Evolutionary conservation across 2,329 filamentous ascomycete genomes (phyloP).

Genomic region (Exserohilum rostratum): DNA sequence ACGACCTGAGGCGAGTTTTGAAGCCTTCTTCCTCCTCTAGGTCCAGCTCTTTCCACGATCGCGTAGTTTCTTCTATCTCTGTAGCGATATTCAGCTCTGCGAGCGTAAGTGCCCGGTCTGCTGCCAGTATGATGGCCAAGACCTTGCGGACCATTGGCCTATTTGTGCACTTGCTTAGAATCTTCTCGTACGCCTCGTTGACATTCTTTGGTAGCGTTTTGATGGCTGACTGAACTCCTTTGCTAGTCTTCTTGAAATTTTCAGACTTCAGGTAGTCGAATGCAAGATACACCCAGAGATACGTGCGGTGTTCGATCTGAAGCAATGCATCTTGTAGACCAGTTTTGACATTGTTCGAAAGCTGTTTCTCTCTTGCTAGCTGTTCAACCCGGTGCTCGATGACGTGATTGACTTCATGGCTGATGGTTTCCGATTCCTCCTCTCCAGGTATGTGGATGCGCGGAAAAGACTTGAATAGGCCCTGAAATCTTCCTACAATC

Average conservation of each 20-base stretch:
- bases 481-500: constrained; percentile 16
- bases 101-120: neutral
- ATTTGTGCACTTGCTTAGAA: constrained; percentile 21
- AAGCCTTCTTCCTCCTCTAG: neutral
- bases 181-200: constrained; percentile 20
- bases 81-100: neutral
- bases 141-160: neutral
- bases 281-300: constrained; percentile 26
- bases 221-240: constrained; percentile 11
- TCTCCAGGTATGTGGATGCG: constrained; percentile 27
- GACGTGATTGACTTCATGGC: constrained; percentile 25
- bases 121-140: neutral
- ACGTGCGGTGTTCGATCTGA: constrained; percentile 20
- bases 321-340: constrained; percentile 16
- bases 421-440: constrained; percentile 25
- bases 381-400: constrained; percentile 20
- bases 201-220: constrained; percentile 16
- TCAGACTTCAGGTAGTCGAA: constrained; percentile 16
- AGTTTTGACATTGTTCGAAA: constrained; percentile 16
- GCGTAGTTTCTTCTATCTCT: neutral
- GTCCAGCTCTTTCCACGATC: neutral
- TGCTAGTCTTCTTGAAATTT: constrained; percentile 17
- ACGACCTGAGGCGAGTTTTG: neutral
- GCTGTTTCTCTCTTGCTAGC: constrained; percentile 17
- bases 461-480: constrained; percentile 17